Evolutionary conservation across 768 basidiomycete species (phyloP).

Genomic region (Nidularia sp.): DNA sequence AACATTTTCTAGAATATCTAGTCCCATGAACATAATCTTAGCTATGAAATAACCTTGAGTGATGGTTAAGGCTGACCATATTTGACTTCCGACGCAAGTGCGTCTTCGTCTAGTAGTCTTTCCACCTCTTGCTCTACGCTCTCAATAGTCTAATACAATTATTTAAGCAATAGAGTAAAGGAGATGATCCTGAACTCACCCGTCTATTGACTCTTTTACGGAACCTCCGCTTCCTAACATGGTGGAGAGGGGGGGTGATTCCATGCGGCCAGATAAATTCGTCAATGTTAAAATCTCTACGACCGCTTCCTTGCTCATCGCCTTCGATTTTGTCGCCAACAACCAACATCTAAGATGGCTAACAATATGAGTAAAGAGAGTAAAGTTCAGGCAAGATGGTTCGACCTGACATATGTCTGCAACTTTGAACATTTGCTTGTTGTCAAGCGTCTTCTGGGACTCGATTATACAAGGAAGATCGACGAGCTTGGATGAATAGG

Average conservation of each 20-base stretch:
- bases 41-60: no score
- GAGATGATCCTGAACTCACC: constrained; percentile 33
- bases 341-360: constrained; percentile 75
- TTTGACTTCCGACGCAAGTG: constrained; percentile 68
- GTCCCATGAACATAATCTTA: not conserved
- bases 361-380: constrained; percentile 8
- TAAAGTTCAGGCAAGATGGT: constrained; percentile 5
- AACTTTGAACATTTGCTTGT: constrained; percentile 97
- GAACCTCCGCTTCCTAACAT: constrained; percentile 89
- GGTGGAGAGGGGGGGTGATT: constrained; percentile 86
- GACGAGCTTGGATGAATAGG: constrained; percentile 90
- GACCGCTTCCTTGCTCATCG: constrained; percentile 59
- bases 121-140: constrained; percentile 94
- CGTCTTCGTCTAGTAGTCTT: constrained; percentile 76
- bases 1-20: constrained; percentile 85
- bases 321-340: constrained; percentile 72
- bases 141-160: constrained; percentile 70
- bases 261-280: constrained; percentile 99
- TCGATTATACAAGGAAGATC: constrained; percentile 94
- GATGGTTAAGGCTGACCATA: constrained; percentile 47
- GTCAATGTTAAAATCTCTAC: constrained; percentile 80
- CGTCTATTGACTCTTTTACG: constrained; percentile 83
- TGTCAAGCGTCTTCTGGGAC: constrained; percentile 93
- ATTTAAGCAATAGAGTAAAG: no score
- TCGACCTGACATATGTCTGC: constrained; percentile 95